Evolutionary conservation across 192 early-diverging fungal species (phyloP), one percentile per base, ranked within the genome.

Genomic region (Spizellomyces punctatus): DNA sequence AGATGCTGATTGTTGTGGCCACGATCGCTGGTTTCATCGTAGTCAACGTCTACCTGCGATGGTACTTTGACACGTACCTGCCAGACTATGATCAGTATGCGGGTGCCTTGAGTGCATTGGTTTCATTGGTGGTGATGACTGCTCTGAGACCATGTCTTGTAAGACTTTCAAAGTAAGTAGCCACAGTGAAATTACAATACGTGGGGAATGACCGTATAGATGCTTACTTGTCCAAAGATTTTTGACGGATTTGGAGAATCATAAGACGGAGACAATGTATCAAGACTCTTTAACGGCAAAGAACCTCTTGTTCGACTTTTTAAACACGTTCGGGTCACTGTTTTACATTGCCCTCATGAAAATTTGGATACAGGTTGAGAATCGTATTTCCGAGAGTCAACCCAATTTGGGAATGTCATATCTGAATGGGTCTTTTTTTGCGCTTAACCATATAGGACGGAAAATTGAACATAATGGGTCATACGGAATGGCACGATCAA

Each of bases 301-400:
- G 65, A 73, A 67, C 7, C 87, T 85, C 69, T 45, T 91, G 16
- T 81, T 91, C 62, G 81, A 80, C 49, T 88, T 89, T 60, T 59
- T 90, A 50, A 87, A 89, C 78, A 89, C 83, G 65, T 91, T 86
- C 69, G 79, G 80, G n/a, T 67, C 75, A 6, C 62, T 91, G 14
- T 75, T 89, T 60, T 90, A 89, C 64, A 81, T 87, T 45, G 77
- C 80, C 21, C 68, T 88, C n/a, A 62, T 89, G 46, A 90, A 87
- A 78, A 74, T 72, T 4, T 76, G 68, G 58, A 61, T 62, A 10
- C 12, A 22, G 66, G 19, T 59, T 16, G 17, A 22, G 7, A 17
- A 58, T 43, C 5, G 1, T 22, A 3, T 64, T 64, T 36, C 14
- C 45, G 27, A 36, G 27, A 3, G 0, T 36, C 27, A 3, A 36